Conservation (phyloP, 1,284 basidiomycete species). For the Lignosus rhinocerotis region DNA sequence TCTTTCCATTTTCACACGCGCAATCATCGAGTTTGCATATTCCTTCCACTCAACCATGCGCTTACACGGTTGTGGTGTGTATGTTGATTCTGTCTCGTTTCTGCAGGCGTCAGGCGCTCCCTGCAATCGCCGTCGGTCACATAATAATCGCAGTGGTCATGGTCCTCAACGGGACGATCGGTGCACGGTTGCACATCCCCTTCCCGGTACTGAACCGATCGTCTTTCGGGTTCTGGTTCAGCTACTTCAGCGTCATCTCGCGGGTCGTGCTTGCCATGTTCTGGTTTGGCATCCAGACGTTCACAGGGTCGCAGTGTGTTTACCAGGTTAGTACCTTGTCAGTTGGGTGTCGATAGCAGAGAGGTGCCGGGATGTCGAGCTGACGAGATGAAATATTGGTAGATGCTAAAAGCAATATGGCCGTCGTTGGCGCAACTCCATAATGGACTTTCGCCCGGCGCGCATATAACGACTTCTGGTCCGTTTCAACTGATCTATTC, state of each 20-base stretch:
- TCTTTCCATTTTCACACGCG: background rate
- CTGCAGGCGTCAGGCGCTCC: slow-evolving; percentile 57
- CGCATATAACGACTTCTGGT: slow-evolving; percentile 68
- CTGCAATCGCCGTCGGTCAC: slow-evolving; percentile 65
- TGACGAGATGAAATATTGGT: slow-evolving; percentile 2
- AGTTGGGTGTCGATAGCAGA: background rate
- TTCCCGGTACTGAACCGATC: slow-evolving; percentile 77
- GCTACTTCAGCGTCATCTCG: slow-evolving; percentile 75
- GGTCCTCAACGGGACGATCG: slow-evolving; percentile 70
- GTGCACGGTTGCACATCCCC: slow-evolving; percentile 66
- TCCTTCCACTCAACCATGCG: background rate
- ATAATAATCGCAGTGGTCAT: slow-evolving; percentile 57
- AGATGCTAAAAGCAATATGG: slow-evolving; percentile 81
- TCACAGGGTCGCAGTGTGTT: slow-evolving; percentile 62
- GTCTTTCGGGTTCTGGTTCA: slow-evolving; percentile 80
- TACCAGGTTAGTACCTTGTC: slow-evolving; percentile 44
- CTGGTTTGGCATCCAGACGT: slow-evolving; percentile 70
- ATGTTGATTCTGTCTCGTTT: background rate
- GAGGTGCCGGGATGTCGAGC: background rate
- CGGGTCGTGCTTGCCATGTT: slow-evolving; percentile 75
- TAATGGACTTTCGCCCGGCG: slow-evolving; percentile 58
- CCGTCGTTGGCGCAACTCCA: slow-evolving; percentile 64
- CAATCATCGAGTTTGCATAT: background rate
- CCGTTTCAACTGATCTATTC: background rate
- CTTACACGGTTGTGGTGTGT: background rate